Evolutionary conservation across 305 asterid species (phyloP).

Genomic region (Solanum hybrid): DNA sequence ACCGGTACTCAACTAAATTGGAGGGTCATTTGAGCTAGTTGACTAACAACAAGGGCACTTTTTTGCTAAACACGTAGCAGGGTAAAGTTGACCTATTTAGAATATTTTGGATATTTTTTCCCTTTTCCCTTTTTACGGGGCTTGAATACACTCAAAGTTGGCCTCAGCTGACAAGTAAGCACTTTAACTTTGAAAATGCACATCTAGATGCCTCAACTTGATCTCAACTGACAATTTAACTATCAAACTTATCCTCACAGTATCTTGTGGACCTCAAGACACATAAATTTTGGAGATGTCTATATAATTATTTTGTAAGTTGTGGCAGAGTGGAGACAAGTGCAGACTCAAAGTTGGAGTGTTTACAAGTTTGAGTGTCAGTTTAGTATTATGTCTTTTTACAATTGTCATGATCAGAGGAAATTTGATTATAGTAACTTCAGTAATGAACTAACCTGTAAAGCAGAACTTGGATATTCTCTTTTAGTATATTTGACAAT

Average conservation of each 20-base stretch:
- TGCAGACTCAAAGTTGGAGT: background rate
- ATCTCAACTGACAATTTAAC: background rate
- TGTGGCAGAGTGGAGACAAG: background rate
- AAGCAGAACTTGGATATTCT: slow-evolving; percentile 12
- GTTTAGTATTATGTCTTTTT: background rate
- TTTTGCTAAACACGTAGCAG: background rate
- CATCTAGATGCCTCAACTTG: background rate
- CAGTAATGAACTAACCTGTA: slow-evolving; percentile 15
- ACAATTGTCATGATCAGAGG: background rate
- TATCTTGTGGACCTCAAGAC: background rate
- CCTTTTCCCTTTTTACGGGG: background rate
- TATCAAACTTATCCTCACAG: background rate
- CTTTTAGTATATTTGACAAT: slow-evolving; percentile 9
- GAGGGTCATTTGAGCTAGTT: background rate
- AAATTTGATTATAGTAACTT: background rate
- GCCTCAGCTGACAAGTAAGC: background rate
- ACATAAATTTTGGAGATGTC: background rate
- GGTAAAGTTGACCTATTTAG: background rate
- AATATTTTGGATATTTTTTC: background rate
- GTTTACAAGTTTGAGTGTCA: background rate
- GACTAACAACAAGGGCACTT: background rate
- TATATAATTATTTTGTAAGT: background rate
- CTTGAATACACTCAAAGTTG: background rate
- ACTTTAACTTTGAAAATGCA: background rate
- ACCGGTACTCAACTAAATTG: background rate